Percentiles rank a stretch among this genome's conserved stretches.
Evolutionary conservation across 2,329 filamentous ascomycete species (phyloP).

Genomic region (Colletotrichum aenigma): DNA sequence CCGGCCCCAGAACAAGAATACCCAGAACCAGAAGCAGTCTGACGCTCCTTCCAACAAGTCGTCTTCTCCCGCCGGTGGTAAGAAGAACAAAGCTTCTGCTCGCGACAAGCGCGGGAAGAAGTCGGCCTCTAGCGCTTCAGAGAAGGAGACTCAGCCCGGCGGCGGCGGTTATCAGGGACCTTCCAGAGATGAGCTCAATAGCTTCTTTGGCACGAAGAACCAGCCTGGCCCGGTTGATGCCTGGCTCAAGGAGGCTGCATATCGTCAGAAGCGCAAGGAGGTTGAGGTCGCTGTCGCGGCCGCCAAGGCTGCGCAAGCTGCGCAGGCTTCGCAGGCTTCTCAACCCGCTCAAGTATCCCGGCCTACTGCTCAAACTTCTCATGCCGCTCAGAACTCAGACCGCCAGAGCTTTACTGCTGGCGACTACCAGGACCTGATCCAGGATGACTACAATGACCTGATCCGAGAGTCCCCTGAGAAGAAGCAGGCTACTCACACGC

Average conservation of each 20-base stretch:
- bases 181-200: not conserved
- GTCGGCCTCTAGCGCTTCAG: not conserved
- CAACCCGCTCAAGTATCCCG: not conserved
- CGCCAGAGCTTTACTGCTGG: not conserved
- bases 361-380: not conserved
- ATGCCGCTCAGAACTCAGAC: not conserved
- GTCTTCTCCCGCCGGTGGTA: not conserved
- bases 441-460: not conserved
- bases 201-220: not conserved
- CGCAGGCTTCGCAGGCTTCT: not conserved
- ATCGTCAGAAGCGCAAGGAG: not conserved
- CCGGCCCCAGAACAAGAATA: not conserved
- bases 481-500: not conserved
- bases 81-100: not conserved
- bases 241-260: not conserved
- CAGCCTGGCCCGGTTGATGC: not conserved
- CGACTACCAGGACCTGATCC: slow-evolving; percentile 2
- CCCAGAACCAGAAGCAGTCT: not conserved
- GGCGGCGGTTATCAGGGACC: not conserved
- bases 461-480: slow-evolving; percentile 1
- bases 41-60: not conserved
- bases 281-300: not conserved
- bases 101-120: not conserved
- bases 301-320: not conserved
- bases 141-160: not conserved